Conservation (phyloP, 2,329 filamentous ascomycete species). For the Colletotrichum lini region DNA sequence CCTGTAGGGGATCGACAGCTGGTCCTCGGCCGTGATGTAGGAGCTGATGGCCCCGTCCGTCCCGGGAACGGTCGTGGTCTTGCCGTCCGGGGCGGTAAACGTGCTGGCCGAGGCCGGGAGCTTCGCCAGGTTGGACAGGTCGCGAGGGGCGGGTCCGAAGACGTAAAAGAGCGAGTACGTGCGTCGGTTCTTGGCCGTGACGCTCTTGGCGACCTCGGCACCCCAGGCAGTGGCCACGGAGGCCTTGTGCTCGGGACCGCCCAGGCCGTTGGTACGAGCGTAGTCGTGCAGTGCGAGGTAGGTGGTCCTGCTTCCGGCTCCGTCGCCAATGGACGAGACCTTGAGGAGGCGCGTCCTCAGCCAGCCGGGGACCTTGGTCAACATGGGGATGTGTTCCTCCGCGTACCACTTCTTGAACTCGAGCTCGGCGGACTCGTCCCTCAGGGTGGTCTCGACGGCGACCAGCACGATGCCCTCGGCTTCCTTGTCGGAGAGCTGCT, state of each 20-base stretch:
- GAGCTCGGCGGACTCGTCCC: constrained; percentile 64
- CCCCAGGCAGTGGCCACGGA: constrained; percentile 75
- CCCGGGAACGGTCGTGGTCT: constrained; percentile 65
- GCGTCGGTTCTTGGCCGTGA: constrained; percentile 70
- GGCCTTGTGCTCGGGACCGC: constrained; percentile 74
- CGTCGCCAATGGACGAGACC: constrained; percentile 74
- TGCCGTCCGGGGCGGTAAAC: constrained; percentile 71
- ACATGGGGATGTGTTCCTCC: constrained; percentile 80
- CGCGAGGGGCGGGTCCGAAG: constrained; percentile 81
- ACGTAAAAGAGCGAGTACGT: constrained; percentile 83
- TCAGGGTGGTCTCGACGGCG: constrained; percentile 71
- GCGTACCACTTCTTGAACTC: constrained; percentile 78
- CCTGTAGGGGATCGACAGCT: constrained; percentile 78
- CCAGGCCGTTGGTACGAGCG: constrained; percentile 75
- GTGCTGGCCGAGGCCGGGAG: constrained; percentile 61
- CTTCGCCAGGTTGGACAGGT: constrained; percentile 71
- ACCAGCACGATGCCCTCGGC: constrained; percentile 74
- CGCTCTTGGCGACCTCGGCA: constrained; percentile 70
- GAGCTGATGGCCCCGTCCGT: constrained; percentile 73
- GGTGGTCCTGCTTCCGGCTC: constrained; percentile 59
- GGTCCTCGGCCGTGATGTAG: constrained; percentile 77
- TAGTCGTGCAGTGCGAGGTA: constrained; percentile 82
- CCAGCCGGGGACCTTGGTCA: constrained; percentile 85
- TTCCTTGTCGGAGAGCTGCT: constrained; percentile 71
- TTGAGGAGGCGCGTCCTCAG: constrained; percentile 79